phyloP scores from a whole-genome alignment of 1,284 basidiomycete genomes.

The Malassezia yamatoensis region DNA sequence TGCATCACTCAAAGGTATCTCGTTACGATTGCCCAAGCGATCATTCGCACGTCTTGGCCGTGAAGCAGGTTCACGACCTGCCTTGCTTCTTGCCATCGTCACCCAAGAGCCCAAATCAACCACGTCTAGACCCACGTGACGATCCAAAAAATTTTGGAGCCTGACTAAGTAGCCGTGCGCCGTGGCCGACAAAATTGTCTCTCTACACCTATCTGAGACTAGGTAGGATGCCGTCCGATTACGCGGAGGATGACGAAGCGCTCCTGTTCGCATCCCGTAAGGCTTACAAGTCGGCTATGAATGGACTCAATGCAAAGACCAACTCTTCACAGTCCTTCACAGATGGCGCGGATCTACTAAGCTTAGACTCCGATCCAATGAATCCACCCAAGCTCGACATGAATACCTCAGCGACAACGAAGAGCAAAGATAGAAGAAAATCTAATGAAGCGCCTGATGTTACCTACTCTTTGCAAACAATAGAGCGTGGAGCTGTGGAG shows the following conservation, averaged over 20 bases:
- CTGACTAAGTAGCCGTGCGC: background rate
- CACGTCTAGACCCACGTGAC: conserved; percentile 7
- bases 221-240: background rate
- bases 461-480: background rate
- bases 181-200: background rate
- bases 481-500: background rate
- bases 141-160: conserved; percentile 1
- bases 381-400: background rate
- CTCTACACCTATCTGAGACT: background rate
- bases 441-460: background rate
- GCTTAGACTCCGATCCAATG: conserved; percentile 1
- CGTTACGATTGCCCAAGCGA: conserved; percentile 7
- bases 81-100: conserved; percentile 3
- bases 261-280: conserved; percentile 11
- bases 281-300: conserved; percentile 2
- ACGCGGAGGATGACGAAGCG: conserved; percentile 5
- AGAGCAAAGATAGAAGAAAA: background rate
- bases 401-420: background rate
- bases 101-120: background rate
- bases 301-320: background rate
- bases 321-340: background rate
- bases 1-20: conserved; percentile 34
- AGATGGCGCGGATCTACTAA: conserved; percentile 12
- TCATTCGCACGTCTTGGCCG: background rate
- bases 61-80: background rate